Base-by-base conservation (phyloP, 2,329 filamentous ascomycete species). In the Apiospora kogelbergensis region DNA sequence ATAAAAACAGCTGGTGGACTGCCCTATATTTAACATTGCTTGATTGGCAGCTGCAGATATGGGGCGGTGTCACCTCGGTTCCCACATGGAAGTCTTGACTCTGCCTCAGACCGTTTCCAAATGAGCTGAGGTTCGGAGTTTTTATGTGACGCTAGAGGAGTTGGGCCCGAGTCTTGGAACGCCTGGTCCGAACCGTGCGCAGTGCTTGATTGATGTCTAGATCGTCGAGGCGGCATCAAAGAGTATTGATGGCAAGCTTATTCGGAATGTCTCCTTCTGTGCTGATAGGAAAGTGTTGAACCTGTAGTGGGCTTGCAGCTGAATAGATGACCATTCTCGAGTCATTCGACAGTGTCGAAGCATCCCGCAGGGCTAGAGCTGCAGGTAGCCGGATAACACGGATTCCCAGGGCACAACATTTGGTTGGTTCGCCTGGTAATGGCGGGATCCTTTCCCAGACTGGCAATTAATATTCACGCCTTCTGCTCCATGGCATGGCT, bases 31-130 rank as follows among this genome's bases (percentile, higher is more conserved):
- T 11, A 22, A 13, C 17, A 60, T 37, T 60, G 53, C 53, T 33
- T 60, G 53, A n/a, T 60, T 60, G 53, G 30, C 20, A 33, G 17
- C 26, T 57, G 53, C 30, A n/a, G 53, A n/a, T 11, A 60, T 60
- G 53, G 53, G 53, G 53, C 53, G 53, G 30, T n/a, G 53, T 60
- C 30, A 60, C 30, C 53, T 60, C 17, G 30, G 53, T 60, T 60
- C n/a, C 53, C 53, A 60, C 53, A 37, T 22, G 7, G 17, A 60
- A 60, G 53, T 60, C 53, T 60, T 60, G 10, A 22, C 53, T 37
- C 26, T 60, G 53, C 53, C 53, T 60, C 53, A 60, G 53, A 60
- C 53, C 53, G 53, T 60, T 60, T 60, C 53, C 53, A 17, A 60
- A 60, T 60, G 53, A 60, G 53, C 17, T 37, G 53, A 37, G 22